Conservation (phyloP, 2,329 filamentous ascomycete genomes). For the Ambrosiella beaveri region DNA sequence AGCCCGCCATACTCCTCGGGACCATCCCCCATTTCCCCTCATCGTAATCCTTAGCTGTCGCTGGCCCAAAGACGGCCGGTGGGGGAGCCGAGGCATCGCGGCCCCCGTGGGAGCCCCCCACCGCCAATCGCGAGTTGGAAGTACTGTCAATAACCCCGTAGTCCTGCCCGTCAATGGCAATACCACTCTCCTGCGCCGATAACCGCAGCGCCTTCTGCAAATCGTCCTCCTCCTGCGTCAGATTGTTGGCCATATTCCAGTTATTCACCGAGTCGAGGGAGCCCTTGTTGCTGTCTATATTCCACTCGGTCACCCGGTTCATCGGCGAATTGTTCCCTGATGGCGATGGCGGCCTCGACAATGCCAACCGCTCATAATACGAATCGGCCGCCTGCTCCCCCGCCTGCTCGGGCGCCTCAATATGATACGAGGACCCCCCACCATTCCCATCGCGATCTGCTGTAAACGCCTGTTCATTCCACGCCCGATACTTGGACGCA, state of each 20-base stretch:
- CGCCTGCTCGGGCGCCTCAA: slow-evolving; percentile 28
- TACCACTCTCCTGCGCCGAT: slow-evolving; percentile 10
- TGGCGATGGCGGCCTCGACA: slow-evolving; percentile 46
- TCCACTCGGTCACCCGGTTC: slow-evolving; percentile 33
- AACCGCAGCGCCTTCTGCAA: slow-evolving; percentile 16
- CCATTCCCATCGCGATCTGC: slow-evolving; percentile 32
- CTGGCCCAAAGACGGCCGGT: slow-evolving; percentile 34
- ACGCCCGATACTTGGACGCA: slow-evolving; percentile 29
- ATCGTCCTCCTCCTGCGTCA: slow-evolving; percentile 28
- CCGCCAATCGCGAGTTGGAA: neutral
- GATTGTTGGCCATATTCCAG: slow-evolving; percentile 15
- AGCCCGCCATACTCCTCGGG: neutral
- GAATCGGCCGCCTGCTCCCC: slow-evolving; percentile 23
- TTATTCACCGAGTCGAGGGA: neutral
- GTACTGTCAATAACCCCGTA: slow-evolving; percentile 25
- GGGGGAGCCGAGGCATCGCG: neutral
- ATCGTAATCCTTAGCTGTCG: slow-evolving; percentile 38
- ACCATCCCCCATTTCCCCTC: slow-evolving; percentile 43
- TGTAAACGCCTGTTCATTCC: slow-evolving; percentile 37
- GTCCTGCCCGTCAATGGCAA: slow-evolving; percentile 26
- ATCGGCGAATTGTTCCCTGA: slow-evolving; percentile 39
- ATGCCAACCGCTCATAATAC: slow-evolving; percentile 27
- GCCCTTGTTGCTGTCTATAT: slow-evolving; percentile 16
- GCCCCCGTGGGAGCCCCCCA: neutral
- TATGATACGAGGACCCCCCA: slow-evolving; percentile 27